Base-by-base conservation (phyloP, 2,329 filamentous ascomycete genomes). In the Purpureocillium takamizusanense region DNA sequence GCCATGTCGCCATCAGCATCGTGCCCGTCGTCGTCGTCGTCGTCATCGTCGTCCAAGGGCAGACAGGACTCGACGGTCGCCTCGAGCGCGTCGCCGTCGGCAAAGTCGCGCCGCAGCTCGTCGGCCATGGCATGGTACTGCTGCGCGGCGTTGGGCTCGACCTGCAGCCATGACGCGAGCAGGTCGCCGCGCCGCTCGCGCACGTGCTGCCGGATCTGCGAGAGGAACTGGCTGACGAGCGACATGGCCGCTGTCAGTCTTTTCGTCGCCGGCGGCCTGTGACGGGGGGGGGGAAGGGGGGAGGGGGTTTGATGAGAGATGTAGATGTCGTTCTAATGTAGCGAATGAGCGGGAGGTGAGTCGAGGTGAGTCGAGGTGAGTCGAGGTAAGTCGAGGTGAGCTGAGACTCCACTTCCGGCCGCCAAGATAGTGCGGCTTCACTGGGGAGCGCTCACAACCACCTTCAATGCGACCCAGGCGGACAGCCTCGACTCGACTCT, bases 141-240 rank as follows among this genome's bases (percentile, higher is more conserved):
- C 13, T 76, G 67, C 2, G 77, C 68, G 21, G 86, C 72, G 23
- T 76, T 76, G 5, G 84, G 83, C 54, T 90, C 85, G 46, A 92
- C 81, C 44, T 79, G 73, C 12, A 94, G 71, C 68, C 78, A 89
- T 41, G 78, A 69, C 45, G 81, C 73, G 12, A 94, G 70, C 45
- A 72, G 67, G 25, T 67, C 63, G 43, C 81, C 83, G 59, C 89
- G 73, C 43, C 79, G 76, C 15, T 62, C 61, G 38, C 72, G 70
- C 35, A 89, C 69, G 41, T 60, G 55, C 33, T 54, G 48, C 37
- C 75, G 72, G 39, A 90, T 73, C 39, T 76, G 74, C 10, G 63
- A 60, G 37, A 90, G 73, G 55, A 89, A 92, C 47, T 82, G 69
- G 47, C 78, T 68, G 16, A 85, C 63, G 32, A 83, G 72, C 29